phyloP scores from a whole-genome alignment of 2,329 filamentous ascomycete species.

The Claviceps fusiformis region DNA sequence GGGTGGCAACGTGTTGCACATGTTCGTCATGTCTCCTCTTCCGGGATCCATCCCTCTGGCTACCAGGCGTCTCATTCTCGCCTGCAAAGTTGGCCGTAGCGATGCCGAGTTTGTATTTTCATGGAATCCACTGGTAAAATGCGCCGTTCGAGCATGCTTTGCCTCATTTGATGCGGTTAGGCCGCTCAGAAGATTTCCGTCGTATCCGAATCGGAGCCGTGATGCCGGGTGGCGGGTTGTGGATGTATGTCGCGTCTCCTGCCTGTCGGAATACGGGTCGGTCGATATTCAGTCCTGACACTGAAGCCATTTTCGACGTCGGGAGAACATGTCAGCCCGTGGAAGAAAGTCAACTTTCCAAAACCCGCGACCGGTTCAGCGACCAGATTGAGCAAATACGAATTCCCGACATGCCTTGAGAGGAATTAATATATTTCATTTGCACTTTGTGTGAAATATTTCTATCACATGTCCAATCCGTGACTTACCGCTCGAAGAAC shows the following conservation, averaged over 20 bases:
- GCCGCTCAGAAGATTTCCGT: neutral
- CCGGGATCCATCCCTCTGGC: neutral
- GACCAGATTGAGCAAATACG: constrained; percentile 14
- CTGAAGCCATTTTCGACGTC: neutral
- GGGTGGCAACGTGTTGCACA: too few species aligned
- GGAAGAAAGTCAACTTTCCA: neutral
- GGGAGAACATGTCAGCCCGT: neutral
- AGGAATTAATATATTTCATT: neutral
- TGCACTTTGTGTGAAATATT: too few species aligned
- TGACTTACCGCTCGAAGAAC: constrained; percentile 46
- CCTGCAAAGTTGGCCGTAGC: neutral
- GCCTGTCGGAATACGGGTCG: neutral
- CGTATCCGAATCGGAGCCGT: neutral
- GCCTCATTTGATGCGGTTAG: neutral
- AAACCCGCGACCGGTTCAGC: neutral
- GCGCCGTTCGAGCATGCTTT: neutral
- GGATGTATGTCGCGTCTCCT: neutral
- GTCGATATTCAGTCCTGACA: neutral
- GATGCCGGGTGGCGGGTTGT: neutral
- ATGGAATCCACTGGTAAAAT: neutral
- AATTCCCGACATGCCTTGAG: constrained; percentile 26
- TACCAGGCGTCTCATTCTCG: neutral
- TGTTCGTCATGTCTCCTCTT: neutral
- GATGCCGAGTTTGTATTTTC: neutral
- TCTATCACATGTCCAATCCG: neutral